These are phyloP conservation scores for Kickxella alabastrina DNA, from an alignment of 192 early-diverging fungal species.

Conservation along the genomic window DNA sequence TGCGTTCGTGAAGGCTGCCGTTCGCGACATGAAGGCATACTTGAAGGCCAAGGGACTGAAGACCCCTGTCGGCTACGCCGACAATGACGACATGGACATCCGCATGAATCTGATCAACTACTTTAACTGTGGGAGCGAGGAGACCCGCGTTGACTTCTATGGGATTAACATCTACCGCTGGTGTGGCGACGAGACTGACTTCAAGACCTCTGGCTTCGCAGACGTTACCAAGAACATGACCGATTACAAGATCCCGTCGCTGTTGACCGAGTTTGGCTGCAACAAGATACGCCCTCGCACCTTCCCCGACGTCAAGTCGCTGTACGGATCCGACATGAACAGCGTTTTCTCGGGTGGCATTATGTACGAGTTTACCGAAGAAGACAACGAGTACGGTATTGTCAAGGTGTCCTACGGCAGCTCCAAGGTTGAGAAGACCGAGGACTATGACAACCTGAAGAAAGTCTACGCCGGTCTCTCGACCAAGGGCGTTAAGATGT, in stretches of 20 bases:
- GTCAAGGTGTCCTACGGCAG: constrained; percentile 55
- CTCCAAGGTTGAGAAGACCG: constrained; percentile 42
- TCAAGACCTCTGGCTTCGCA: constrained; percentile 64
- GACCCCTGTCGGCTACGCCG: constrained; percentile 71
- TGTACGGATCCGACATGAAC: constrained; percentile 68
- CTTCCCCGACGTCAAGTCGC: constrained; percentile 63
- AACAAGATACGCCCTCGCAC: constrained; percentile 62
- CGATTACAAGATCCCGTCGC: constrained; percentile 61
- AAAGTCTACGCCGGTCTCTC: constrained; percentile 40
- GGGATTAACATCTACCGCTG: constrained; percentile 73
- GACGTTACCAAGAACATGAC: constrained; percentile 63
- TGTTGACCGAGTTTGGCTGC: constrained; percentile 75
- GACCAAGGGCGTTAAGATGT: constrained; percentile 59
- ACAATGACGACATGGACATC: constrained; percentile 65
- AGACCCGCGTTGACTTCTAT: constrained; percentile 65
- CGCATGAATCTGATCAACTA: constrained; percentile 63
- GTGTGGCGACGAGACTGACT: constrained; percentile 59
- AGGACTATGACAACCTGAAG: constrained; percentile 61
- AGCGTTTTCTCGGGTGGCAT: constrained; percentile 65
- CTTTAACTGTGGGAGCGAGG: constrained; percentile 65
- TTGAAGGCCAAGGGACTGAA: constrained; percentile 47
- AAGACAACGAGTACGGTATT: constrained; percentile 69
- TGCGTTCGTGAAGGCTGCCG: constrained; percentile 61
- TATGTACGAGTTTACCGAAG: constrained; percentile 71
- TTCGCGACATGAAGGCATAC: constrained; percentile 67